These are phyloP conservation scores for Diversispora epigaea DNA, from an alignment of 192 early-diverging fungal species.

Conservation along the genomic window DNA sequence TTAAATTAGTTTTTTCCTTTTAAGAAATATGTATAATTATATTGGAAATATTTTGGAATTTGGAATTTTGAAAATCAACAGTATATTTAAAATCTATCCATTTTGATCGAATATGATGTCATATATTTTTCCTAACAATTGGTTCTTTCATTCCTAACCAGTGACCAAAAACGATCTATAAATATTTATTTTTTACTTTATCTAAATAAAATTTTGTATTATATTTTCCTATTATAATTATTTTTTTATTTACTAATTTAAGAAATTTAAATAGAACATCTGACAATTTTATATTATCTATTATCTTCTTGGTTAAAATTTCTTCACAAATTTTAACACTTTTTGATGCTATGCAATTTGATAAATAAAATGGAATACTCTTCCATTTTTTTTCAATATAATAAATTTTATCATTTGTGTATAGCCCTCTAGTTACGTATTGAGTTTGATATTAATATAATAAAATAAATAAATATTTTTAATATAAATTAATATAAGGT, in stretches of 20 bases:
- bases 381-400: constrained; percentile 14
- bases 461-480: too few species aligned
- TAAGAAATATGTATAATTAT: not conserved
- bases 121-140: not conserved
- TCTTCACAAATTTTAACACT: not conserved
- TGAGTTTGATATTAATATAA: constrained; percentile 15
- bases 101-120: constrained; percentile 8
- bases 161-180: not conserved
- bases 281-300: not conserved
- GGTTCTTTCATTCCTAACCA: constrained; percentile 14
- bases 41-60: not conserved
- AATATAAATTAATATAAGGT: not conserved
- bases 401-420: constrained; percentile 7
- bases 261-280: too few species aligned
- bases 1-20: constrained; percentile 14
- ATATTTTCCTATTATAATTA: too few species aligned
- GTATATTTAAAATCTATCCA: constrained; percentile 5
- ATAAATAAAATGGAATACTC: constrained; percentile 9
- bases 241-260: too few species aligned
- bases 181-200: constrained; percentile 3
- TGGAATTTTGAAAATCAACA: constrained; percentile 6
- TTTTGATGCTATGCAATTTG: not conserved
- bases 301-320: not conserved
- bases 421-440: not conserved
- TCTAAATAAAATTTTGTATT: too few species aligned